A percentile compares a stretch with the other conserved stretches of the same genome.
phyloP scores from a whole-genome alignment of 2,329 filamentous ascomycete species.

The Alternaria burnsii region DNA sequence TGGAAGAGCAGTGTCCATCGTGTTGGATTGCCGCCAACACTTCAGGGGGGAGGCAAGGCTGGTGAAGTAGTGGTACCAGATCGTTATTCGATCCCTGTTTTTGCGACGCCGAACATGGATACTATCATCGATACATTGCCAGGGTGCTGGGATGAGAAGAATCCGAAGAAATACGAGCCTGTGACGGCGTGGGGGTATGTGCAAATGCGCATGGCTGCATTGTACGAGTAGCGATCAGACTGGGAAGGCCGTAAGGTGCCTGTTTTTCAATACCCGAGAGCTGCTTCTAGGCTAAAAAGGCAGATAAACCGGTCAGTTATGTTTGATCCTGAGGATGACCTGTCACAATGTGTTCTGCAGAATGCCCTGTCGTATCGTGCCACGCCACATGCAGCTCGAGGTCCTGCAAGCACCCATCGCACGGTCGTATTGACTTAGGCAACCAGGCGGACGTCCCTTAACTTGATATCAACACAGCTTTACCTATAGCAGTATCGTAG shows the following conservation, averaged over 20 bases:
- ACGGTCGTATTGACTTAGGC: not conserved
- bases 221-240: not conserved
- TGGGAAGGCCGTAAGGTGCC: not conserved
- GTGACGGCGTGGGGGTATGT: constrained; percentile 51
- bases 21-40: constrained; percentile 41
- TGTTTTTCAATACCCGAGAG: not conserved
- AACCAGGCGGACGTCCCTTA: not conserved
- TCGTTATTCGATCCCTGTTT: constrained; percentile 55
- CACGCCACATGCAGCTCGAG: constrained; percentile 1
- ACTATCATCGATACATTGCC: constrained; percentile 51
- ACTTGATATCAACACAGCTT: not conserved
- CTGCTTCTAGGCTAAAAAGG: not conserved
- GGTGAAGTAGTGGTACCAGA: constrained; percentile 39
- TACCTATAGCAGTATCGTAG: not conserved
- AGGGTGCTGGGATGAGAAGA: constrained; percentile 35
- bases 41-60: not conserved
- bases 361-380: not conserved
- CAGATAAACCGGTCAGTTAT: not conserved
- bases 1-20: constrained; percentile 52
- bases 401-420: not conserved
- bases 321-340: not conserved
- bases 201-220: not conserved
- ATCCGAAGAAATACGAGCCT: constrained; percentile 51
- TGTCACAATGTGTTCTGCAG: not conserved
- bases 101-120: constrained; percentile 51